Conservation (phyloP, 2,329 filamentous ascomycete species). For the Didymella exigua region DNA sequence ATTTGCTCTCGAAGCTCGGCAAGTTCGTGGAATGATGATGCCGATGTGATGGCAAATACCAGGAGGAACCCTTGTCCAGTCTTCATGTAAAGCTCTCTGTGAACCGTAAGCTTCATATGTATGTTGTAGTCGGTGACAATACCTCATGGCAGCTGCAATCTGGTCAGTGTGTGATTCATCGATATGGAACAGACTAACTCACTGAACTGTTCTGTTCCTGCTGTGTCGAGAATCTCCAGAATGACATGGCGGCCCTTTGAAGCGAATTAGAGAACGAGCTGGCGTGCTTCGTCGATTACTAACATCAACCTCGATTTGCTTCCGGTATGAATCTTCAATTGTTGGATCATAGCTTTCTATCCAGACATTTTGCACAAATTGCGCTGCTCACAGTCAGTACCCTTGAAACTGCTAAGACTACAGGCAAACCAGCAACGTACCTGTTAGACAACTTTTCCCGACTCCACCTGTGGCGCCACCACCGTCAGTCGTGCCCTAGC, state of each 20-base stretch:
- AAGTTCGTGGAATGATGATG: slow-evolving; percentile 81
- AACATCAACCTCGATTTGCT: slow-evolving; percentile 78
- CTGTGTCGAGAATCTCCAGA: slow-evolving; percentile 89
- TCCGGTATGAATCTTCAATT: slow-evolving; percentile 67
- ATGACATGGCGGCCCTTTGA: slow-evolving; percentile 85
- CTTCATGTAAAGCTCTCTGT: slow-evolving; percentile 71
- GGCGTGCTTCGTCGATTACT: slow-evolving; percentile 48
- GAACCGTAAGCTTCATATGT: slow-evolving; percentile 18
- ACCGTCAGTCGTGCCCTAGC: slow-evolving; percentile 31
- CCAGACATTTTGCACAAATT: slow-evolving; percentile 94
- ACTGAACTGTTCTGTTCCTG: slow-evolving; percentile 93
- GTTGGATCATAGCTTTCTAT: slow-evolving; percentile 75
- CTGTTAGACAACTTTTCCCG: slow-evolving; percentile 90
- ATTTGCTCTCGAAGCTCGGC: slow-evolving; percentile 85
- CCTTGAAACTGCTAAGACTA: not conserved
- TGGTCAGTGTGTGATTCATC: slow-evolving; percentile 22
- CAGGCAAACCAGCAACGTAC: slow-evolving; percentile 55
- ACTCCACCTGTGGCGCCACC: slow-evolving; percentile 70
- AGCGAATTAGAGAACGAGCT: slow-evolving; percentile 19
- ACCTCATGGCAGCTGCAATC: slow-evolving; percentile 43
- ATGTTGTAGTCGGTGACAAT: slow-evolving; percentile 24
- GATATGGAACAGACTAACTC: slow-evolving; percentile 47
- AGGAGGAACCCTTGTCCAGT: slow-evolving; percentile 89
- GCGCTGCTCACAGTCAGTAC: slow-evolving; percentile 58
- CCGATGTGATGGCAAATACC: slow-evolving; percentile 89